Evolutionary conservation across 768 basidiomycete species (phyloP).

Genomic region (Suillus paluster): DNA sequence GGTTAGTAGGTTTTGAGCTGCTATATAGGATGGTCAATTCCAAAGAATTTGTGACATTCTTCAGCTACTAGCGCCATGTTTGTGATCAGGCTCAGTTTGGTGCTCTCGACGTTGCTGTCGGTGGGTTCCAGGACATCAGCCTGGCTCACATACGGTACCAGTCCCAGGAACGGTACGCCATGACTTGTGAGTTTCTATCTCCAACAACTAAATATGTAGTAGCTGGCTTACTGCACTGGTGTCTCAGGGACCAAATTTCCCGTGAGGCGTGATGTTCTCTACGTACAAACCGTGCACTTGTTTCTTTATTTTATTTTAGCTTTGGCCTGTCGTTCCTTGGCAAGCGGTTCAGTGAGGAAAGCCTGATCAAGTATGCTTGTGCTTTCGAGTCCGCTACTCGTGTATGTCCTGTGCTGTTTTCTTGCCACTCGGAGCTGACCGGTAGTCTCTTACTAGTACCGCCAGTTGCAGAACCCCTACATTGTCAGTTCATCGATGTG

Average conservation of each 20-base stretch:
- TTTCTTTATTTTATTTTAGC: neutral
- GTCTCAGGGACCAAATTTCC: neutral
- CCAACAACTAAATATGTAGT: neutral
- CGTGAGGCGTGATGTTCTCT: neutral
- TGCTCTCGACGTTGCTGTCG: conserved; percentile 1
- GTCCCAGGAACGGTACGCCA: conserved; percentile 6
- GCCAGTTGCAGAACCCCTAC: neutral
- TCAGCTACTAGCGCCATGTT: neutral
- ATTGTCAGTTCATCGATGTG: conserved; percentile 3
- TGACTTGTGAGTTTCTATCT: neutral
- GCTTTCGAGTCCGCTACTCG: conserved; percentile 4
- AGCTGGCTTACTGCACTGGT: neutral
- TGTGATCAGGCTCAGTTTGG: neutral
- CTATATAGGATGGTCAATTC: neutral
- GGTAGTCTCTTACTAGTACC: neutral
- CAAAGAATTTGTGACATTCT: neutral
- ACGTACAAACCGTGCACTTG: too few relatives aligned
- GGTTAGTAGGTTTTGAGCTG: neutral
- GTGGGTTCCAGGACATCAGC: neutral
- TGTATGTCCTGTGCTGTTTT: too few relatives aligned
- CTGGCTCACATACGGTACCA: neutral
- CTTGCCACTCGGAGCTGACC: neutral
- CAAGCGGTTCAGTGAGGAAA: conserved; percentile 2
- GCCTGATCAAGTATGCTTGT: conserved; percentile 3
- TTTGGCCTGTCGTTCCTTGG: conserved; percentile 6